phyloP scores from a whole-genome alignment of 441 rosid species.

The Erodium trifolium region DNA sequence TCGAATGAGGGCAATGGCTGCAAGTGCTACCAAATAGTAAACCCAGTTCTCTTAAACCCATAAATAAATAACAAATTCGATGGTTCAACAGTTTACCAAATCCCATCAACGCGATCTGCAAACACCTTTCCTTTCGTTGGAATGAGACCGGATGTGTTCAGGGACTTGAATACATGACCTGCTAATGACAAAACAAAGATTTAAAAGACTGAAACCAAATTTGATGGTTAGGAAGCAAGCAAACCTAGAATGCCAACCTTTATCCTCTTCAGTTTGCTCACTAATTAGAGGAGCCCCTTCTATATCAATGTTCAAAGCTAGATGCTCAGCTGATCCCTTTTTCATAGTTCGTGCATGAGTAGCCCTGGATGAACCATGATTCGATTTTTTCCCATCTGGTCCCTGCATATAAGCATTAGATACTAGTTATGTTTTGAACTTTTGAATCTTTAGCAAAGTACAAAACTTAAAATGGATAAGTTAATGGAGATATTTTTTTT shows the following conservation, averaged over 20 bases:
- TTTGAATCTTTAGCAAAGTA: conserved; percentile 4
- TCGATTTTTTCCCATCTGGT: conserved; percentile 37
- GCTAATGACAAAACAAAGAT: conserved; percentile 16
- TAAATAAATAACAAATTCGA: not conserved
- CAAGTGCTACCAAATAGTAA: too few species aligned
- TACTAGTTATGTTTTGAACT: conserved; percentile 11
- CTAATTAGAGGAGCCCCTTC: conserved; percentile 56
- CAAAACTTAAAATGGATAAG: not conserved
- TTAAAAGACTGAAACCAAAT: not conserved
- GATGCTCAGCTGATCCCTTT: conserved; percentile 83
- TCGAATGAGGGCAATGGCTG: not conserved
- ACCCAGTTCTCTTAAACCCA: not conserved
- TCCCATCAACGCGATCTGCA: conserved; percentile 84
- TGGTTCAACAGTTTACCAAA: conserved; percentile 49
- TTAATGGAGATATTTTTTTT: too few species aligned
- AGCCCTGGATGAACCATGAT: conserved; percentile 29
- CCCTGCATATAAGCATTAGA: conserved; percentile 39
- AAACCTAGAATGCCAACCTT: conserved; percentile 45
- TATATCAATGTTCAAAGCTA: conserved; percentile 59
- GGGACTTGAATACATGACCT: conserved; percentile 86
- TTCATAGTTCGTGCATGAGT: conserved; percentile 63
- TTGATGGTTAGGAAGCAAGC: not conserved
- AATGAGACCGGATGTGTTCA: conserved; percentile 72
- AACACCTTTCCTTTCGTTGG: conserved; percentile 79
- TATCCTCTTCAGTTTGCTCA: conserved; percentile 66